These are phyloP conservation scores for Ampelomyces quisqualis DNA, from an alignment of 2,329 filamentous ascomycete species.

Conservation along the genomic window DNA sequence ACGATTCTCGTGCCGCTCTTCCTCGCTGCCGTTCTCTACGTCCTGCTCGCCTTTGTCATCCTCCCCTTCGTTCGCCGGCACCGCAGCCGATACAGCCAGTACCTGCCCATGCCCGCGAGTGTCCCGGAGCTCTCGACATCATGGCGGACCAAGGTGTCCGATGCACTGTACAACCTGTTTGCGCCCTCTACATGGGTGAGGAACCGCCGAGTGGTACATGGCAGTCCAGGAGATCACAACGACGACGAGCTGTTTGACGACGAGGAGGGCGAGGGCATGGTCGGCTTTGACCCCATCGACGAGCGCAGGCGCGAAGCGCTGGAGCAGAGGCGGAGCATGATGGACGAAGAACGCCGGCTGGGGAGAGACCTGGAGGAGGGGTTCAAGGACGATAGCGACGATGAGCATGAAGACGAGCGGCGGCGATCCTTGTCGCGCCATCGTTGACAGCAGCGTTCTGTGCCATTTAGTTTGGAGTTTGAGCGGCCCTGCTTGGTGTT, in stretches of 20 bases:
- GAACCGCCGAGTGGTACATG: slow-evolving; percentile 32
- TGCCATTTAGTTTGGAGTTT: background rate
- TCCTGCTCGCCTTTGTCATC: slow-evolving; percentile 44
- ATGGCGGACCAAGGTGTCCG: slow-evolving; percentile 40
- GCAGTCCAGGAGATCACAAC: slow-evolving; percentile 26
- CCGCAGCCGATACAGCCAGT: slow-evolving; percentile 48
- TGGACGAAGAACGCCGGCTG: slow-evolving; percentile 60
- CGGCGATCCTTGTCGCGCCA: slow-evolving; percentile 21
- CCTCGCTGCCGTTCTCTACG: slow-evolving; percentile 47
- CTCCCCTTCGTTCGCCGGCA: slow-evolving; percentile 49
- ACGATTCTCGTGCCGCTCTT: slow-evolving; percentile 50
- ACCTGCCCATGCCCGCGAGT: slow-evolving; percentile 44
- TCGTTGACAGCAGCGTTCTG: slow-evolving; percentile 3
- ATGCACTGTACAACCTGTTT: slow-evolving; percentile 39
- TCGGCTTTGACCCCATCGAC: slow-evolving; percentile 47
- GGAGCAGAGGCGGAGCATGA: slow-evolving; percentile 43
- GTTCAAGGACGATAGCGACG: slow-evolving; percentile 72
- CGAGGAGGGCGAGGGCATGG: slow-evolving; percentile 51
- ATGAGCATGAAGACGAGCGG: slow-evolving; percentile 49
- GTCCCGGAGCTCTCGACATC: slow-evolving; percentile 18
- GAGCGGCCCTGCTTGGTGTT: slow-evolving; percentile 1
- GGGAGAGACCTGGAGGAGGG: slow-evolving; percentile 78
- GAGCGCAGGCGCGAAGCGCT: slow-evolving; percentile 42
- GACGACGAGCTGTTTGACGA: slow-evolving; percentile 48
- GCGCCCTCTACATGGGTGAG: slow-evolving; percentile 34